Conservation (phyloP, 164 flowering plant species). For the Aristolochia fimbriata region DNA sequence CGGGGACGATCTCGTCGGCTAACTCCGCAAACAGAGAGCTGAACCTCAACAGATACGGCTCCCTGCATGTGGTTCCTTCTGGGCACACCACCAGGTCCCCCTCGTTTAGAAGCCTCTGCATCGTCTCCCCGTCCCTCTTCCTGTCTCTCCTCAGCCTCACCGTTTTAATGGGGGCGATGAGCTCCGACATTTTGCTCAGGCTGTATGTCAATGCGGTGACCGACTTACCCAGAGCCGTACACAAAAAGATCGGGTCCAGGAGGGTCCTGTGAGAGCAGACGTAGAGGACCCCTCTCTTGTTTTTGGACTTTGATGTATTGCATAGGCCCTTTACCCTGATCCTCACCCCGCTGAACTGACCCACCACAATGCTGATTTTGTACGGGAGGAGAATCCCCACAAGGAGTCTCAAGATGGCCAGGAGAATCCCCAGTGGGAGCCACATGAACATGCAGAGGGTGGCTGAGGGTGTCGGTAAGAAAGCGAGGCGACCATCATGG, state of each 20-base stretch:
- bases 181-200: constrained; percentile 63
- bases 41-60: constrained; percentile 75
- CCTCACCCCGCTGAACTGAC: constrained; percentile 27
- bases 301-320: constrained; percentile 5
- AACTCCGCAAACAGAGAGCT: constrained; percentile 78
- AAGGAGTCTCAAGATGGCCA: constrained; percentile 45
- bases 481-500: constrained; percentile 87
- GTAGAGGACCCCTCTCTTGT: constrained; percentile 42
- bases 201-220: constrained; percentile 81
- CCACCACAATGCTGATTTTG: constrained; percentile 24
- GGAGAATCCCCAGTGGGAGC: constrained; percentile 60
- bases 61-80: constrained; percentile 93
- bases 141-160: constrained; percentile 67
- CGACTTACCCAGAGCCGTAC: constrained; percentile 27
- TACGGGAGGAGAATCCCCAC: constrained; percentile 47
- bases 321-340: constrained; percentile 22
- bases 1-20: constrained; percentile 76
- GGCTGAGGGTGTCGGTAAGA: constrained; percentile 67
- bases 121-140: constrained; percentile 40
- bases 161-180: constrained; percentile 61
- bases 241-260: constrained; percentile 63
- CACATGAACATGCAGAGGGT: constrained; percentile 67
- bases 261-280: constrained; percentile 79
- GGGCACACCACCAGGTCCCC: constrained; percentile 90
- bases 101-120: constrained; percentile 45